phyloP scores from a whole-genome alignment of 78 protist species.

The Mastigamoeba balamuthi region DNA sequence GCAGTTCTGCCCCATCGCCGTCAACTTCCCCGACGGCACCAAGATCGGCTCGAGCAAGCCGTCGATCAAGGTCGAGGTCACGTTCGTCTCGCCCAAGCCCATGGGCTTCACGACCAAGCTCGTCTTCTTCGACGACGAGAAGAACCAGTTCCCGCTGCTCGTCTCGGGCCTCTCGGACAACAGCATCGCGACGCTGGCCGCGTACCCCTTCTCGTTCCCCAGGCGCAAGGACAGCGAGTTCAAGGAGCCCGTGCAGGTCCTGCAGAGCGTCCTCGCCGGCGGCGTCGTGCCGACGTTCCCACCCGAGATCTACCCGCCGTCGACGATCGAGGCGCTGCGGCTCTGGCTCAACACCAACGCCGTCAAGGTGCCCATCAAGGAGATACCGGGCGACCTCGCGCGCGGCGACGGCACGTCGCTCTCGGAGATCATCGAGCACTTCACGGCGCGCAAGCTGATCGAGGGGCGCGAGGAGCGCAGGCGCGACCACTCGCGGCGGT shows the following conservation, averaged over 20 bases:
- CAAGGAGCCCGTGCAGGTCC: no score
- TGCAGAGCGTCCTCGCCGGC: no score
- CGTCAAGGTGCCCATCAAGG: slow-evolving; percentile 7
- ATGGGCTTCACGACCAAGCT: slow-evolving; percentile 40
- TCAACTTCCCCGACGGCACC: slow-evolving; percentile 45
- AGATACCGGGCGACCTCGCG: no score
- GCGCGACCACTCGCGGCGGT: no score
- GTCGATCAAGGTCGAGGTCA: background rate
- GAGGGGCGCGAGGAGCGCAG: no score
- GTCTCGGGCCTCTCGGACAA: slow-evolving; percentile 43
- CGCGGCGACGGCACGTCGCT: no score
- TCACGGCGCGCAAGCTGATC: no score
- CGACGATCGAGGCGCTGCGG: background rate
- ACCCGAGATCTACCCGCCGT: no score
- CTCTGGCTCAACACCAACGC: slow-evolving; percentile 10
- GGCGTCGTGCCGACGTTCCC: no score
- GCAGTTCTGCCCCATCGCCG: slow-evolving; percentile 5
- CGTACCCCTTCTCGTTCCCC: no score
- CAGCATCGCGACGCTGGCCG: slow-evolving; percentile 8
- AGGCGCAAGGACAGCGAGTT: no score
- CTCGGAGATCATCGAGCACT: no score
- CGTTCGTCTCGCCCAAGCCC: slow-evolving; percentile 12
- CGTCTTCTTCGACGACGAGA: slow-evolving; percentile 32
- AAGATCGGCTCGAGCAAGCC: background rate
- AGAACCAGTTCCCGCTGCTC: slow-evolving; percentile 17